Evolutionary conservation across 441 rosid species (phyloP).

Genomic region (Euphorbia celastroides): DNA sequence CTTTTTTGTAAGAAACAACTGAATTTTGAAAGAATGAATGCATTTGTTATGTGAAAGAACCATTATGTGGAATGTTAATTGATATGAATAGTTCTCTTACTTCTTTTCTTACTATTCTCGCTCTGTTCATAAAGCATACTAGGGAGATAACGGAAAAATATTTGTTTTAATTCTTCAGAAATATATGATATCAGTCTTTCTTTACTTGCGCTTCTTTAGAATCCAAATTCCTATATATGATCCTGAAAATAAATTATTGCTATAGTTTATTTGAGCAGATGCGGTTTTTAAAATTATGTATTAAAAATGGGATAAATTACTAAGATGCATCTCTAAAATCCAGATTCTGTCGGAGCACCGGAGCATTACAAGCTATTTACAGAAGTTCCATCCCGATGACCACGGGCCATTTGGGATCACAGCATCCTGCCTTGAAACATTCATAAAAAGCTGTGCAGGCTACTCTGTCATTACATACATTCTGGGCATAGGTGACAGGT

Average conservation of each 20-base stretch:
- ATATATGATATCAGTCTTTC: not conserved
- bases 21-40: not conserved
- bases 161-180: slow-evolving; percentile 1
- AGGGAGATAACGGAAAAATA: not conserved
- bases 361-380: slow-evolving; percentile 85
- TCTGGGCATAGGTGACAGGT: slow-evolving; percentile 97
- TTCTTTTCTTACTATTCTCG: not conserved
- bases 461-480: slow-evolving; percentile 96
- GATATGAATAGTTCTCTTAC: not conserved
- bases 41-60: not conserved
- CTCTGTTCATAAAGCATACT: not conserved
- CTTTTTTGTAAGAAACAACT: not conserved
- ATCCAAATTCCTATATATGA: not conserved
- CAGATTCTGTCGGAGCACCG: slow-evolving; percentile 97
- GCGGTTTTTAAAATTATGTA: not conserved
- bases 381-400: slow-evolving; percentile 96
- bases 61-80: not conserved
- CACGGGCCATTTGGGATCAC: slow-evolving; percentile 96
- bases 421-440: slow-evolving; percentile 92
- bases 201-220: not conserved
- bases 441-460: slow-evolving; percentile 98
- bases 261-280: not conserved
- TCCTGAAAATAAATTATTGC: slow-evolving; percentile 9
- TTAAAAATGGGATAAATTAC: slow-evolving; percentile 4
- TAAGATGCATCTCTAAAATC: slow-evolving; percentile 19